A percentile compares a stretch with the other conserved stretches of the same genome.
Evolutionary conservation across 2,329 filamentous ascomycete genomes (phyloP).

Genomic region (Fusarium tupiense): DNA sequence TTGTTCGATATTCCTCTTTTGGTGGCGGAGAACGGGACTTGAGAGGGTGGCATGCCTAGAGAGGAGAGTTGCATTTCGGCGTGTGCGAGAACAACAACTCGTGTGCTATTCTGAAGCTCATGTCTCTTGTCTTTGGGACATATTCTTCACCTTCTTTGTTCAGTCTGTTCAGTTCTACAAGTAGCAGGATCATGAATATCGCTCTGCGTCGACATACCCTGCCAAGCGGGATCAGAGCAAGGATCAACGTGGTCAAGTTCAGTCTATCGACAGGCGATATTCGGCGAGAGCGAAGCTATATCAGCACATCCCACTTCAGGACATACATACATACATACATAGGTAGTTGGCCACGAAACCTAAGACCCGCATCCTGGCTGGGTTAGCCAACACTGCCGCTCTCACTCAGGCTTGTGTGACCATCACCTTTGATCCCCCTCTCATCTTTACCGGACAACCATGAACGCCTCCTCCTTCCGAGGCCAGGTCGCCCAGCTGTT

Average conservation of each 20-base stretch:
- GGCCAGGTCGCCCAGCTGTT: too few relatives aligned
- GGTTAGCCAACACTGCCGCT: too few relatives aligned
- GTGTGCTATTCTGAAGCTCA: slow-evolving; percentile 6
- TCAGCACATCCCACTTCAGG: slow-evolving; percentile 4
- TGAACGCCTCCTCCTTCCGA: too few relatives aligned
- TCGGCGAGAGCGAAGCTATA: slow-evolving; percentile 32
- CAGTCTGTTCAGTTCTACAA: not conserved
- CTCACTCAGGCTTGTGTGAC: too few relatives aligned
- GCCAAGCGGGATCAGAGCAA: slow-evolving; percentile 21
- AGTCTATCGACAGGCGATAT: slow-evolving; percentile 17
- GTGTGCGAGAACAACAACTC: slow-evolving; percentile 16
- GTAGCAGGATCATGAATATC: not conserved
- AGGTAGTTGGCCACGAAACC: too few relatives aligned
- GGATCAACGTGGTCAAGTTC: slow-evolving; percentile 18
- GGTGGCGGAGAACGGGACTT: not conserved
- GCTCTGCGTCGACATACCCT: not conserved
- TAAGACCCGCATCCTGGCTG: too few relatives aligned
- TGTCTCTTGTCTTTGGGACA: not conserved
- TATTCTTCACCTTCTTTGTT: slow-evolving; percentile 4
- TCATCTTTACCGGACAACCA: too few relatives aligned
- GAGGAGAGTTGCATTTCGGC: slow-evolving; percentile 23
- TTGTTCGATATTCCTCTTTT: slow-evolving; percentile 6
- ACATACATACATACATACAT: not conserved
- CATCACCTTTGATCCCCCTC: too few relatives aligned
- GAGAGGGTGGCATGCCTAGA: slow-evolving; percentile 3